phyloP scores from a whole-genome alignment of 192 early-diverging fungal genomes.

The Mortierella hygrophila region DNA sequence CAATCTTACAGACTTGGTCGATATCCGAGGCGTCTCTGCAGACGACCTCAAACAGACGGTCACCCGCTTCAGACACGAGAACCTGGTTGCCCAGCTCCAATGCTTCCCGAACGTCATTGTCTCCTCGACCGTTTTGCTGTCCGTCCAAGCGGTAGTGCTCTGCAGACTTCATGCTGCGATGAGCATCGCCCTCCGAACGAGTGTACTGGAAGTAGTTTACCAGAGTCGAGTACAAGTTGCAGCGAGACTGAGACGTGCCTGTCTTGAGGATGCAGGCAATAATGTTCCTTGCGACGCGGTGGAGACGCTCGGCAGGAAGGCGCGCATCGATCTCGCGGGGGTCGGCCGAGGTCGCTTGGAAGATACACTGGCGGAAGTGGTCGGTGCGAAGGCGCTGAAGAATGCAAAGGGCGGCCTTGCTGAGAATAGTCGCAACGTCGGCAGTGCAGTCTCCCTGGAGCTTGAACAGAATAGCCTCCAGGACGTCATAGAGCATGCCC shows the following conservation, averaged over 20 bases:
- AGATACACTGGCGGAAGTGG: slow-evolving; percentile 61
- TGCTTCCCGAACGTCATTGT: slow-evolving; percentile 21
- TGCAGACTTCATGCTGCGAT: slow-evolving; percentile 10
- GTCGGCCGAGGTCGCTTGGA: slow-evolving; percentile 64
- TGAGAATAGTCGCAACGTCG: slow-evolving; percentile 66
- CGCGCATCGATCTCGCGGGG: slow-evolving; percentile 62
- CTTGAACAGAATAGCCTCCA: slow-evolving; percentile 75
- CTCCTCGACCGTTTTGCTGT: background rate
- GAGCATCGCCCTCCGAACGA: slow-evolving; percentile 35
- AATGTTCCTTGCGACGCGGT: slow-evolving; percentile 65
- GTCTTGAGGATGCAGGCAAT: slow-evolving; percentile 71
- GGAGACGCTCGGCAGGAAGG: slow-evolving; percentile 67
- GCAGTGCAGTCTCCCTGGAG: slow-evolving; percentile 59
- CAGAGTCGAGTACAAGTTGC: slow-evolving; percentile 85
- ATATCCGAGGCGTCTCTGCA: slow-evolving; percentile 89
- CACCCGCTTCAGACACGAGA: slow-evolving; percentile 67
- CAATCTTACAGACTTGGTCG: slow-evolving; percentile 84
- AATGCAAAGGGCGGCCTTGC: slow-evolving; percentile 68
- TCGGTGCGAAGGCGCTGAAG: slow-evolving; percentile 71
- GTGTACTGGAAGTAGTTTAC: slow-evolving; percentile 79
- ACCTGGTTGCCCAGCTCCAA: slow-evolving; percentile 63
- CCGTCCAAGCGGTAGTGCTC: slow-evolving; percentile 3
- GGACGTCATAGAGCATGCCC: slow-evolving; percentile 72
- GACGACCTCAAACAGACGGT: slow-evolving; percentile 78
- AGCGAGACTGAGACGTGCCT: slow-evolving; percentile 71